Percentiles rank a stretch among this genome's conserved stretches.
phyloP scores from a whole-genome alignment of 805 yeast genomes.

The Monosporozyma servazzii region DNA sequence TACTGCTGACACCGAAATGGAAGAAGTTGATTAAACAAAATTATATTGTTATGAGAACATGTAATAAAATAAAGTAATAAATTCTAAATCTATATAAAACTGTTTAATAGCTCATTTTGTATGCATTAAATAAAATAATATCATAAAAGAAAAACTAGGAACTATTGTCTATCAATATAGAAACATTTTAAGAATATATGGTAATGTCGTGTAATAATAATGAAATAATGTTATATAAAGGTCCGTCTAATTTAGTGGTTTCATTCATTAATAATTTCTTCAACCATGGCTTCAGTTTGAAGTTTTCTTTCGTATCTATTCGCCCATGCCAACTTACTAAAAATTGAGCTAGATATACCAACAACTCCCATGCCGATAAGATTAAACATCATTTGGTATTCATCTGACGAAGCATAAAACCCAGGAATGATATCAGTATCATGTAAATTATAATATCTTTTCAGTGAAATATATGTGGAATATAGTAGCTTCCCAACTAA shows the following conservation, averaged over 20 bases:
- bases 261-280: neutral
- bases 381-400: slow-evolving; percentile 17
- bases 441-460: slow-evolving; percentile 4
- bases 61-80: slow-evolving; percentile 2
- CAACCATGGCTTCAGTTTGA: neutral
- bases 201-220: too few relatives aligned
- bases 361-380: slow-evolving; percentile 19
- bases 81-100: neutral
- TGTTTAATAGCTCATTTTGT: neutral
- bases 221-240: neutral
- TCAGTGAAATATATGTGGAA: slow-evolving; percentile 4
- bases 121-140: slow-evolving; percentile 1
- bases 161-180: neutral
- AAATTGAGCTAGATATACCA: slow-evolving; percentile 12
- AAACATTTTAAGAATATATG: too few relatives aligned
- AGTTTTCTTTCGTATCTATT: neutral
- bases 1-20: slow-evolving; percentile 92
- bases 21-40: slow-evolving; percentile 80
- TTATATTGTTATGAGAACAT: neutral
- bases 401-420: slow-evolving; percentile 13
- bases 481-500: slow-evolving; percentile 8
- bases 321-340: slow-evolving; percentile 6
- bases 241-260: neutral
- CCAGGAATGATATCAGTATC: neutral
- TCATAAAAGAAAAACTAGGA: neutral